Conservation (phyloP, 768 basidiomycete species). For the Podaxis mareebaensis region DNA sequence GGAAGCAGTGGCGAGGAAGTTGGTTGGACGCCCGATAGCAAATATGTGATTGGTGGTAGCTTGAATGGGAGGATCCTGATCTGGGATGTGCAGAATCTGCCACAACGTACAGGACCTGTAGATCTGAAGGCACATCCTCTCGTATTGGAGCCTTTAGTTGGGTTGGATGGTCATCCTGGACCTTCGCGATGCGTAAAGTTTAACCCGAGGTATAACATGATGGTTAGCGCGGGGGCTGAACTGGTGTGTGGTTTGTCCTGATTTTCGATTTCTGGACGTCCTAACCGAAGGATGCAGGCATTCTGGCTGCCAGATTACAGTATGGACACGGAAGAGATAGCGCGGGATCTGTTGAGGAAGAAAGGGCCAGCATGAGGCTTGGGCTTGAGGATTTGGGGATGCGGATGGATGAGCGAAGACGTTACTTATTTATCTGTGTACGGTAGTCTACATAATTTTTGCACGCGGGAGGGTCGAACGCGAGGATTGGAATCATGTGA, state of each 20-base stretch:
- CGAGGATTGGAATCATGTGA: not conserved
- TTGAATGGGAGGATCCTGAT: constrained; percentile 81
- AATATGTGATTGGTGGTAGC: constrained; percentile 83
- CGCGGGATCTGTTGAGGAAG: constrained; percentile 67
- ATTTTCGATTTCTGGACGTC: constrained; percentile 1
- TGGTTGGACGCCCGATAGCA: constrained; percentile 92
- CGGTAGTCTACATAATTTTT: not conserved
- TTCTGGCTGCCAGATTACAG: constrained; percentile 57
- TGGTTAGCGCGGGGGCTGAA: constrained; percentile 82
- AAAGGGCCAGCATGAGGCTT: constrained; percentile 26
- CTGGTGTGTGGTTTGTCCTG: constrained; percentile 51
- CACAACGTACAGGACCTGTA: constrained; percentile 47
- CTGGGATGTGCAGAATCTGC: constrained; percentile 82
- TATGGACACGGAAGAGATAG: constrained; percentile 70
- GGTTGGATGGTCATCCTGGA: constrained; percentile 79
- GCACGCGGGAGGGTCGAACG: not conserved
- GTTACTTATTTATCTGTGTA: not conserved
- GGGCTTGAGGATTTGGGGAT: not conserved
- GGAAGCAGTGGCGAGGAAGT: constrained; percentile 94
- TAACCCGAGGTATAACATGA: constrained; percentile 88
- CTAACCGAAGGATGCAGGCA: constrained; percentile 29
- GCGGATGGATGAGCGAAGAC: not conserved
- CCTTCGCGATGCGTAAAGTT: constrained; percentile 86
- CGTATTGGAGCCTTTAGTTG: constrained; percentile 41
- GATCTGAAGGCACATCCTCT: constrained; percentile 56